Evolutionary conservation across 768 basidiomycete genomes (phyloP), one percentile per base, ranked within the genome.

Genomic region (Arthromyces matolae): DNA sequence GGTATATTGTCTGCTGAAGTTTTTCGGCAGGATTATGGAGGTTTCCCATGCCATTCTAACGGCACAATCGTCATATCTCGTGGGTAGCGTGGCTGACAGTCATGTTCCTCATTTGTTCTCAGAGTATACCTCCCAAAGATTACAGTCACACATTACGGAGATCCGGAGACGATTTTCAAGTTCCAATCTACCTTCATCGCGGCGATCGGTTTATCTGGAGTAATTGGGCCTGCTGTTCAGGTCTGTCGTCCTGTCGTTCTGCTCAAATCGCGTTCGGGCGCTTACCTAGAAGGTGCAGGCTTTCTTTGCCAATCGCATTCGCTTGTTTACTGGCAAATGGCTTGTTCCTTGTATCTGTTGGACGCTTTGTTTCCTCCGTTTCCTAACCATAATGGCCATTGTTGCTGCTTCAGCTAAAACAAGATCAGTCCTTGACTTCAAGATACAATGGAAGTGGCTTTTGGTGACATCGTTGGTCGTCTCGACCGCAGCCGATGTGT

Each of bases 271-370:
- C 12, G 3, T 19, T 16, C 13, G 18, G 6, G n/a, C 22, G 10
- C 34, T 40, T 20, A 13, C 31, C 12, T 38, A 8, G 34, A 12
- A 8, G 5, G 8, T 16, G 7, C 29, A 55, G 54, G 51, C 51
- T 8, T 55, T 50, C 39, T 56, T 56, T 31, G 55, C 55, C 8
- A 42, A 50, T 14, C 48, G 55, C 6, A 29, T 56, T 6, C 45
- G 46, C 12, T 47, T 36, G 20, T 34, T 56, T 10, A 50, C 55
- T 6, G 27, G 28, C 3, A 10, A 27, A 14, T 28, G 25, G 32
- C 4, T 31, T 6, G 16, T 51, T 8, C 29, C 52, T 16, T 14
- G 47, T 19, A 33, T 53, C 12, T 53, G 49, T 16, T 57, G 55
- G 55, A n/a, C 19, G 2, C 44, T 57, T 8, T 50, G 44, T 18